Percentiles rank a stretch among this genome's conserved stretches.
Conservation (phyloP, 176 grass and related monocot genomes). For the Panicum miliaceum region DNA sequence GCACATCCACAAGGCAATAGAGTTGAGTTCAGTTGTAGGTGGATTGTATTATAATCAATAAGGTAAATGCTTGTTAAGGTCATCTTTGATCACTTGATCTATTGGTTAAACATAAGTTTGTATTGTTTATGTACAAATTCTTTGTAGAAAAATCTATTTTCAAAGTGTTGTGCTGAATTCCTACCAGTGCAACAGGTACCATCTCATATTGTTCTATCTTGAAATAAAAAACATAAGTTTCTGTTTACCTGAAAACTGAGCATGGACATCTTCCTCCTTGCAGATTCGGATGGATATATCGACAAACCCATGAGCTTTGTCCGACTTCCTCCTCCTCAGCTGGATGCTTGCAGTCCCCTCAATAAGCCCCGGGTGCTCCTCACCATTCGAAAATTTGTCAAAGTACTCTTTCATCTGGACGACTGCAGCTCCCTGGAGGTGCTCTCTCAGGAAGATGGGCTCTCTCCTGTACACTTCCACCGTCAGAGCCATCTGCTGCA, state of each 20-base stretch:
- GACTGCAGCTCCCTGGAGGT: conserved; percentile 68
- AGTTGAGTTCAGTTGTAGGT: background rate
- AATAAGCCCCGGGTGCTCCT: conserved; percentile 36
- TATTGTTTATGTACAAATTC: background rate
- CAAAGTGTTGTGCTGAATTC: background rate
- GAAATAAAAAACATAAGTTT: conserved; percentile 1
- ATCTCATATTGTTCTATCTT: background rate
- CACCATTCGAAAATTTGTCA: conserved; percentile 37
- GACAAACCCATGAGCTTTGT: conserved; percentile 71
- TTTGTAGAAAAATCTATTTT: conserved; percentile 2
- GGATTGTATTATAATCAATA: background rate
- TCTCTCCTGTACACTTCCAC: conserved; percentile 91
- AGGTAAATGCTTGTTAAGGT: conserved; percentile 23
- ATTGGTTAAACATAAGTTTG: background rate
- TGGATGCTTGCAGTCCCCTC: conserved; percentile 83
- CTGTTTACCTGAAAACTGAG: conserved; percentile 46
- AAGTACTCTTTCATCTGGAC: conserved; percentile 76
- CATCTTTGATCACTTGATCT: background rate
- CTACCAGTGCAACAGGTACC: background rate
- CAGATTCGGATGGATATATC: conserved; percentile 75
- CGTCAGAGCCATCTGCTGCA: conserved; percentile 50
- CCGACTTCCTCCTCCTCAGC: conserved; percentile 72
- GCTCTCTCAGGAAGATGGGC: conserved; percentile 79
- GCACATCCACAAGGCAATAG: conserved; percentile 19
- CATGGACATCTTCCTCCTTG: conserved; percentile 44